These are phyloP conservation scores for Gloeopeniophorella convolvens DNA, from an alignment of 768 basidiomycete species.

Conservation along the genomic window DNA sequence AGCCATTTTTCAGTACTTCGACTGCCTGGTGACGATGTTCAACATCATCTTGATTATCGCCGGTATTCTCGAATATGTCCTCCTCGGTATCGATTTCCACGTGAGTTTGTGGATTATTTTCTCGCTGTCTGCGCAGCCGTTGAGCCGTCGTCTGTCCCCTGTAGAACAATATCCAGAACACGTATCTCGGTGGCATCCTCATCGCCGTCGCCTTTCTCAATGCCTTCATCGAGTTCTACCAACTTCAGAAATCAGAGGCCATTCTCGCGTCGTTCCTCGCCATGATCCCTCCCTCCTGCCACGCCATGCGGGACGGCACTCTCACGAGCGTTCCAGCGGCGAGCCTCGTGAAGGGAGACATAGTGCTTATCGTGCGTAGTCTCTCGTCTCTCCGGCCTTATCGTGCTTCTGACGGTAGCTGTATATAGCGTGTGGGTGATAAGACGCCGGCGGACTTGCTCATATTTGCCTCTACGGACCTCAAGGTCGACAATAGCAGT, in stretches of 20 bases:
- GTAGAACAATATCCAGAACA: constrained; percentile 55
- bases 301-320: constrained; percentile 51
- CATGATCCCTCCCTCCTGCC: constrained; percentile 66
- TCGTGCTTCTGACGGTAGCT: not conserved
- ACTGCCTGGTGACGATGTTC: constrained; percentile 55
- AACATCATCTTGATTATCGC: constrained; percentile 63
- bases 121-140: not conserved
- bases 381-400: not conserved
- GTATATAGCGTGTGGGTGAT: constrained; percentile 51
- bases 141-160: constrained; percentile 2
- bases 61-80: constrained; percentile 58
- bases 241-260: constrained; percentile 68
- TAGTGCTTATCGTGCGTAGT: constrained; percentile 49
- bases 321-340: constrained; percentile 52
- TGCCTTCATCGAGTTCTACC: constrained; percentile 62
- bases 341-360: constrained; percentile 58
- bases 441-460: constrained; percentile 67
- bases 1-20: constrained; percentile 43
- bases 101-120: constrained; percentile 26
- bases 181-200: constrained; percentile 64
- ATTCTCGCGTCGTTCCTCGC: constrained; percentile 68
- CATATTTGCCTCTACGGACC: constrained; percentile 50
- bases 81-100: constrained; percentile 57
- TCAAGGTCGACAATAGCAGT: constrained; percentile 68
- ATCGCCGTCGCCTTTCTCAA: constrained; percentile 64